Base-by-base conservation (phyloP, 495 filamentous ascomycete genomes). In the Penicillium soppii region DNA sequence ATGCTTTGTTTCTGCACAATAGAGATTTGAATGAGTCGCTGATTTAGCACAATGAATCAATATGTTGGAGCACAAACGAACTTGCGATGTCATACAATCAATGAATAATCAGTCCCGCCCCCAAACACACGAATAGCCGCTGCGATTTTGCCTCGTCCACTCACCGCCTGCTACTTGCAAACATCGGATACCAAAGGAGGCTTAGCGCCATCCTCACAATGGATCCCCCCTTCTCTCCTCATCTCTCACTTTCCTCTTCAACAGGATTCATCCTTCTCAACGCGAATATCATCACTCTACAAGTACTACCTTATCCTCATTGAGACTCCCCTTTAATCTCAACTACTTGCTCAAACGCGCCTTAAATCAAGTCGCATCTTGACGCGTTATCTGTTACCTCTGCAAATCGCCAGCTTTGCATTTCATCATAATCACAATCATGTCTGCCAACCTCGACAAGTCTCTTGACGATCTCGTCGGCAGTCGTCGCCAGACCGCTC, bases 381-480 rank as follows among this genome's bases (percentile, higher is more conserved):
- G 39, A 25, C 47, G 36, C 57, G 57, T 50, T 43, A 45, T 50
- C 50, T 52, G 53, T 45, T 17, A 41, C 41, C 50, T n/a, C n/a
- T 42, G 27, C 55, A 53, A 57, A 47, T 41, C 30, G 53, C 54
- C 59, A 57, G 48, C 62, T 51, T 56, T 32, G 33, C 50, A 52
- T 15, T 39, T 29, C 36, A 20, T 53, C 38, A 37, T 29, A 44
- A 43, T 50, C 36, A 21, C 52, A 38, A 33, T 20, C 40, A 96
- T 95, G 91, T 89, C 91, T 76, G 84, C 82, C 70, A 97, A 97
- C 75, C 85, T 98, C 58, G 90, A 97, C 69, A 83, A 91, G 77
- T 90, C 91, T 75, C 85, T 98, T 49, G 94, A 97, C 68, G 90
- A 96, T 73, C 96, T 98, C 70, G 82, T 97, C 80, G 88, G 84